Base-by-base conservation (phyloP, 176 grass and related monocot genomes). In the Tillandsia leiboldiana region DNA sequence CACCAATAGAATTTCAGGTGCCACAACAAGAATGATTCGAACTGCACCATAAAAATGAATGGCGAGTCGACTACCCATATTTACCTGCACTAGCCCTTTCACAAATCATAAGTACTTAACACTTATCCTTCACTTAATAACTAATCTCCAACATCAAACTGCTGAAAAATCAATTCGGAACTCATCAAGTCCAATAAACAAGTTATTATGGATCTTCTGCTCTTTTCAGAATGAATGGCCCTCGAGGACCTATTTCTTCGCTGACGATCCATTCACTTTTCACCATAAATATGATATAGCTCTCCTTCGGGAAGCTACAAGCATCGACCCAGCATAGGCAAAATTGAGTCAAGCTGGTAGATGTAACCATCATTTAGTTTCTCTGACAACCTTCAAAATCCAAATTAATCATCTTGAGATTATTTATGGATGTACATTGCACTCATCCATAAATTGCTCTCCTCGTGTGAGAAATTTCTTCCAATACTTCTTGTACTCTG, bases 381-480 rank as follows among this genome's bases (percentile, higher is more conserved):
- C 50, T 67, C 56, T 63, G 26, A 64, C 3, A 67, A 68, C 64
- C 24, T 56, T 49, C 47, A 18, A 23, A 42, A 68, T 68, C 33
- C 15, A 5, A 14, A n/a, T 15, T 28, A 7, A 15, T 48, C 9
- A 51, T 47, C 47, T 73, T 64, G 53, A 50, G 11, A 28, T 42
- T 54, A 52, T 17, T 78, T 99, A 99, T 69, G 82, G 84, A 82
- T 82, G 87, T 70, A 93, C 86, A 84, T 99, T 99, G 84, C 95
- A 99, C 57, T 99, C 95, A 13, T 90, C 82, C 95, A 99, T 93
- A 81, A 86, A 99, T 56, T 70, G 70, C 50, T 99, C 95, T 9
- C 90, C 82, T 53, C 70, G 78, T 68, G 90, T 79, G 68, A 99
- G 77, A 79, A 78, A 99, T 65, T 80, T 89, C 67, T 87, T 93